A percentile compares a stretch with the other conserved stretches of the same genome.
Conservation (phyloP, 371 early-diverging fungal species). For the Mucor circinelloides region DNA sequence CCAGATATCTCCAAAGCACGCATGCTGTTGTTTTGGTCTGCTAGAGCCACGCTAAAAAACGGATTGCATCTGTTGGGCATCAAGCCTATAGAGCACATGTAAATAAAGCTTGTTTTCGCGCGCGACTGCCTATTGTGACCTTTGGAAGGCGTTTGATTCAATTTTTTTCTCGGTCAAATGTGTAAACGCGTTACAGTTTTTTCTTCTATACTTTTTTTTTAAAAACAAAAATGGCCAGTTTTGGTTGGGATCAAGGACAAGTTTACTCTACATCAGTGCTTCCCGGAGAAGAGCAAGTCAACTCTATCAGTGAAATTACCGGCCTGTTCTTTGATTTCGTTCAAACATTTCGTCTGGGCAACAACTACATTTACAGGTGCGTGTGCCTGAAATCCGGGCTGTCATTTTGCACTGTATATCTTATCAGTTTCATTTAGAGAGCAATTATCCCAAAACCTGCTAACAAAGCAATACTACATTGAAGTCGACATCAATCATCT, state of each 20-base stretch:
- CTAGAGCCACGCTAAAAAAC: conserved; percentile 78
- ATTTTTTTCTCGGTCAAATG: conserved; percentile 10
- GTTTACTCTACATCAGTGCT: conserved; percentile 72
- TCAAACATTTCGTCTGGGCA: conserved; percentile 76
- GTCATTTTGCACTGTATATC: too few relatives aligned
- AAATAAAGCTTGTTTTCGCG: neutral
- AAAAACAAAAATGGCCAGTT: conserved; percentile 43
- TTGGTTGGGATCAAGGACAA: conserved; percentile 85
- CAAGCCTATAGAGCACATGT: conserved; percentile 38
- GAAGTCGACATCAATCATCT: conserved; percentile 89
- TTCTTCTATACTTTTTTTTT: neutral
- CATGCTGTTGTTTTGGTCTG: conserved; percentile 74
- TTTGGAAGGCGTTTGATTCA: neutral
- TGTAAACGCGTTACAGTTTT: conserved; percentile 11
- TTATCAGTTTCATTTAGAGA: conserved; percentile 59
- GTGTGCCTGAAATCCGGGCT: neutral
- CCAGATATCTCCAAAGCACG: conserved; percentile 77
- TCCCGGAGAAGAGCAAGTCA: conserved; percentile 59
- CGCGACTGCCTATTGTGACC: neutral
- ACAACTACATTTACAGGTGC: conserved; percentile 78
- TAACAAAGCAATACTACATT: conserved; percentile 74
- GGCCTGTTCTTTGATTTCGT: conserved; percentile 71
- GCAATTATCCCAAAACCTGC: conserved; percentile 84
- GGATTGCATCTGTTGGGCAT: conserved; percentile 76
- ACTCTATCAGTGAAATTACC: conserved; percentile 60